A percentile compares a stretch with the other conserved stretches of the same genome.
These are phyloP conservation scores for Agarophyton chilense DNA, from an alignment of 23 red algal species.

Conservation along the genomic window DNA sequence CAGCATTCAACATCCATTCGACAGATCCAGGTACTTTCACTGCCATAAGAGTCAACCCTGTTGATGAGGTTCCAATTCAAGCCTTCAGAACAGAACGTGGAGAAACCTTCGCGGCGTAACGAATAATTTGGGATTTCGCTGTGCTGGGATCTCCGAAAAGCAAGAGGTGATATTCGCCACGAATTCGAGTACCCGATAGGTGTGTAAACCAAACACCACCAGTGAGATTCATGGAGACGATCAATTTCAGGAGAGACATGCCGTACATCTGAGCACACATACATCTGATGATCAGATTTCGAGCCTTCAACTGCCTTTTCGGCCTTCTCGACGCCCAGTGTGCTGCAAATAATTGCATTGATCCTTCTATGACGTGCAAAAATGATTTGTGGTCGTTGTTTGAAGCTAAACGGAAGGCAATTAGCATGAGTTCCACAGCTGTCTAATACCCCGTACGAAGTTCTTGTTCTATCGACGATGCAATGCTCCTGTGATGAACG, in stretches of 20 bases:
- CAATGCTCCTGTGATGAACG: slow-evolving; percentile 74
- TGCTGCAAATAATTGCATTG: slow-evolving; percentile 54
- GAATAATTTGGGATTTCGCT: slow-evolving; percentile 87
- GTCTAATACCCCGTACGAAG: slow-evolving; percentile 42
- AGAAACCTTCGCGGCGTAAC: slow-evolving; percentile 86
- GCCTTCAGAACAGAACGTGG: slow-evolving; percentile 93
- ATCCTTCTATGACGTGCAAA: slow-evolving; percentile 80
- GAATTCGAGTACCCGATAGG: slow-evolving; percentile 75
- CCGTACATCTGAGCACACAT: slow-evolving; percentile 96
- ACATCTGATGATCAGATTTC: slow-evolving; percentile 82
- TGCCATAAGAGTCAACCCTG: slow-evolving; percentile 95
- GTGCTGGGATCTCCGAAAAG: slow-evolving; percentile 97
- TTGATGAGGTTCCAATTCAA: slow-evolving; percentile 87
- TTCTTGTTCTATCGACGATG: slow-evolving; percentile 79
- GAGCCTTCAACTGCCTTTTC: slow-evolving; percentile 48
- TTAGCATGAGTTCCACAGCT: slow-evolving; percentile 89
- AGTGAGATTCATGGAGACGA: slow-evolving; percentile 84
- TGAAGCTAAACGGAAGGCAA: slow-evolving; percentile 57
- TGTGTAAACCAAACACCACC: slow-evolving; percentile 83
- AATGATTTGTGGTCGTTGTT: slow-evolving; percentile 93
- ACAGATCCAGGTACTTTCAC: slow-evolving; percentile 86
- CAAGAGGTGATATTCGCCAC: slow-evolving; percentile 85
- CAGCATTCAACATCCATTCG: slow-evolving; percentile 97
- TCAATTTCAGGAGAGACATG: slow-evolving; percentile 93
- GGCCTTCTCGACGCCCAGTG: slow-evolving; percentile 68